Percentiles rank a stretch among this genome's conserved stretches.
Evolutionary conservation across 2,329 filamentous ascomycete species (phyloP).

Genomic region (Escovopsis sp.): DNA sequence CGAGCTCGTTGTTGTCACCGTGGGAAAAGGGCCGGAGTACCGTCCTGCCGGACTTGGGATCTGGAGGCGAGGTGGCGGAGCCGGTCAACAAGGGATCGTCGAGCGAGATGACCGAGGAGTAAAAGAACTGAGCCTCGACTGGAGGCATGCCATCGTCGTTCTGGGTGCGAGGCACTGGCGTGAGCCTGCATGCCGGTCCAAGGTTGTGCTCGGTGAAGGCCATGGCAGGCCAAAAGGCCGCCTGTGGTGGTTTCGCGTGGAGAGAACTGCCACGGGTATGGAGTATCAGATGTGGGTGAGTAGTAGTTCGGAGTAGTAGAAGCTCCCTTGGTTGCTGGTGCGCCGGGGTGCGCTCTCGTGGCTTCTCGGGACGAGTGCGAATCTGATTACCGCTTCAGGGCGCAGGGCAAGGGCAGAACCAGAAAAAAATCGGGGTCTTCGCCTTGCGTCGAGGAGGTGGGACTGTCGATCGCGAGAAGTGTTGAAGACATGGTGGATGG

Average conservation of each 20-base stretch:
- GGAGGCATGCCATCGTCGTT: constrained; percentile 38
- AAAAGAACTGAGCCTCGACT: constrained; percentile 65
- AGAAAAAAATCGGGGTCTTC: not conserved
- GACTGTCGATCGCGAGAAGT: not conserved
- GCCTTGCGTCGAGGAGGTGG: not conserved
- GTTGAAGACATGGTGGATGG: not conserved
- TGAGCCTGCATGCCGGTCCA: constrained; percentile 41
- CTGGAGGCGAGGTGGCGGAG: constrained; percentile 32
- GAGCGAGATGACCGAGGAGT: constrained; percentile 65
- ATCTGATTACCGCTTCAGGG: too few species aligned
- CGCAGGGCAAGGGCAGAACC: not conserved
- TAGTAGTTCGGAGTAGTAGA: too few species aligned
- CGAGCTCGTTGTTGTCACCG: constrained; percentile 65
- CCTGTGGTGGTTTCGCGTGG: not conserved
- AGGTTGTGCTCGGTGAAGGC: constrained; percentile 34
- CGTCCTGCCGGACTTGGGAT: constrained; percentile 37
- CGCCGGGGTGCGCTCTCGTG: too few species aligned
- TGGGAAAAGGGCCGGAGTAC: constrained; percentile 63
- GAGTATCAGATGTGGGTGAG: too few species aligned
- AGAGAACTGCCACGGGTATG: too few species aligned
- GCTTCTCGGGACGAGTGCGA: too few species aligned
- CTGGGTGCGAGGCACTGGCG: constrained; percentile 25
- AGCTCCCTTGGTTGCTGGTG: too few species aligned
- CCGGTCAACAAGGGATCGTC: constrained; percentile 71
- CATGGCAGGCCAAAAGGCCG: not conserved